These are phyloP conservation scores for Suillus fuscotomentosus DNA, from an alignment of 768 basidiomycete genomes.

Conservation along the genomic window DNA sequence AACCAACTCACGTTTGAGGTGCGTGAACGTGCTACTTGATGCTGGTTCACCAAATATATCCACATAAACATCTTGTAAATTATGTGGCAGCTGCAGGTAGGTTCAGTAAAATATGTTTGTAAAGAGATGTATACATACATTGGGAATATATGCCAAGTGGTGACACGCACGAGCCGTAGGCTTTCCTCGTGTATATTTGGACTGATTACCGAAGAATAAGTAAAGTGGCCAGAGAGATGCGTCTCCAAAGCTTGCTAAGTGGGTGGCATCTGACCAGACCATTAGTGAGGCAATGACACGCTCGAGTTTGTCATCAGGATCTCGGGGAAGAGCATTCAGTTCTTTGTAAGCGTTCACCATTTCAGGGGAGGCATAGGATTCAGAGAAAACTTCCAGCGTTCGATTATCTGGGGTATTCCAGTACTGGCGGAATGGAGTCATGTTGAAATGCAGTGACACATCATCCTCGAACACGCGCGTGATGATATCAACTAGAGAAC, in stretches of 20 bases:
- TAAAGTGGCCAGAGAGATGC: background rate
- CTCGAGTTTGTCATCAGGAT: background rate
- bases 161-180: background rate
- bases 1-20: constrained; percentile 18
- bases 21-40: constrained; percentile 5
- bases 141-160: background rate
- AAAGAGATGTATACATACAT: constrained; percentile 2
- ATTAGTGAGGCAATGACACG: background rate
- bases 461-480: no score
- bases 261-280: background rate
- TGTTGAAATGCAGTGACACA: no score
- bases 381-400: no score
- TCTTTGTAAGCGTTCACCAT: no score
- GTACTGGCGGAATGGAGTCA: no score
- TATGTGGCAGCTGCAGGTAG: no score
- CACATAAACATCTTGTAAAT: no score
- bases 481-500: no score
- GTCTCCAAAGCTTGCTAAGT: background rate
- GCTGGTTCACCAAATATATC: constrained; percentile 3
- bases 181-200: background rate
- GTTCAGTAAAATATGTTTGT: background rate
- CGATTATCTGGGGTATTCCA: no score
- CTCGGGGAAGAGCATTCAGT: background rate
- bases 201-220: background rate
- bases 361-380: no score